Base-by-base conservation (phyloP, 768 basidiomycete species). In the Russula sp. region DNA sequence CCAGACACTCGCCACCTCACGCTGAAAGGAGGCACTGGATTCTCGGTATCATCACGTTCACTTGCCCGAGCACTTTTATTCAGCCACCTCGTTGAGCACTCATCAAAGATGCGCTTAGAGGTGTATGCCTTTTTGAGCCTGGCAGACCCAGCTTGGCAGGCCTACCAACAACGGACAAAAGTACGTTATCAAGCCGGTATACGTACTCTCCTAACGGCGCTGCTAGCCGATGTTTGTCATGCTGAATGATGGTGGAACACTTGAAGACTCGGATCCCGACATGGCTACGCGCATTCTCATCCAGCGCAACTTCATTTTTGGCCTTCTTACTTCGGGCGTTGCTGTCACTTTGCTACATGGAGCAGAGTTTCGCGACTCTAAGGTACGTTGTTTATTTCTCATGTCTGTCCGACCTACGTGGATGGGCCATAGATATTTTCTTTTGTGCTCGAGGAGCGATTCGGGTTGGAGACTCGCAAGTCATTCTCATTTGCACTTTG, bases 141-240 rank as follows among this genome's bases (percentile, higher is more conserved):
- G 3, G 63, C 71, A 2, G 85, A 86, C 69, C 74, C 75, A 0
- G 68, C 60, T 1, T 88, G 87, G 86, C 61, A 69, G 9, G 70
- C 71, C 3, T 85, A 84, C 66, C 75, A 74, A 39, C 62, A 70
- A 22, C 63, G 63, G 79, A 81, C 73, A 81, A 82, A 58, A 39
- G 68, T 49, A n/a, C 11, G 6, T 35, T 45, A n/a, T 10, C 2
- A 7, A 34, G 13, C 42, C 10, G 31, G 39, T 39, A 5, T 10
- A 31, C 5, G 42, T 11, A 45, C 39, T 34, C 45, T 37, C 16
- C 63, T 73, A 48, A 75, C 52, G 6, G 42, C 2, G 45, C 8
- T 14, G 39, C 35, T 8, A 87, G 84, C 87, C 88, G 1, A 86
- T 89, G 85, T 87, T 87, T 60, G 76, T 82, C 34, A 75, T 89